A percentile compares a stretch with the other conserved stretches of the same genome.
Evolutionary conservation across 345 rosid species (phyloP).

Genomic region (Dovyalis caffra): DNA sequence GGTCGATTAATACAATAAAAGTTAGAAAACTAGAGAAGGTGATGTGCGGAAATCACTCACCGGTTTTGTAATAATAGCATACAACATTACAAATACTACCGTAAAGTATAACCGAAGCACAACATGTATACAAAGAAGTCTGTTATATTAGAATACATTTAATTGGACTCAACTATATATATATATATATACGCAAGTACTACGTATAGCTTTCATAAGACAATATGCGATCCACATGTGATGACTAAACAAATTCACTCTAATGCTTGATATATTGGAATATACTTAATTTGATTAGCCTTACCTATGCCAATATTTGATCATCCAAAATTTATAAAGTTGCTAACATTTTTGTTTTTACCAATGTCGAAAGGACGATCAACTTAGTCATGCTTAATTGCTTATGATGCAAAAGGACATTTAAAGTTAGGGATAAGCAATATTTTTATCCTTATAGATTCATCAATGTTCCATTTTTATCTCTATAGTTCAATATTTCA

Average conservation of each 20-base stretch:
- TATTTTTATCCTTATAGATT: background rate
- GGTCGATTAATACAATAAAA: no score
- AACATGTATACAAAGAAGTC: no score
- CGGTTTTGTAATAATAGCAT: no score
- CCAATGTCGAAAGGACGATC: constrained; percentile 11
- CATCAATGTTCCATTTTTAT: background rate
- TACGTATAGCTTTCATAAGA: constrained; percentile 5
- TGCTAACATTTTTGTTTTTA: background rate
- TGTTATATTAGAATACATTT: no score
- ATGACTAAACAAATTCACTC: background rate
- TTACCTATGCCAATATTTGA: background rate
- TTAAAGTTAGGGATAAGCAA: background rate
- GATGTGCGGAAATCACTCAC: no score
- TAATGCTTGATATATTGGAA: constrained; percentile 10
- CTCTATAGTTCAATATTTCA: no score
- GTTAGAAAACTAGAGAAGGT: no score
- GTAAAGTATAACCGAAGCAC: no score
- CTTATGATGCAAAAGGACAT: constrained; percentile 4
- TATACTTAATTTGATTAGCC: constrained; percentile 10
- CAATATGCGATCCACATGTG: constrained; percentile 12
- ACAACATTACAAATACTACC: no score
- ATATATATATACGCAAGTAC: background rate
- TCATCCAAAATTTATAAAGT: background rate
- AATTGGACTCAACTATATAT: constrained; percentile 18
- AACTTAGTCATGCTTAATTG: constrained; percentile 8